Evolutionary conservation across 257 asterid species (phyloP), one percentile per base, ranked within the genome.

Genomic region (Solanum bulbocastanum): DNA sequence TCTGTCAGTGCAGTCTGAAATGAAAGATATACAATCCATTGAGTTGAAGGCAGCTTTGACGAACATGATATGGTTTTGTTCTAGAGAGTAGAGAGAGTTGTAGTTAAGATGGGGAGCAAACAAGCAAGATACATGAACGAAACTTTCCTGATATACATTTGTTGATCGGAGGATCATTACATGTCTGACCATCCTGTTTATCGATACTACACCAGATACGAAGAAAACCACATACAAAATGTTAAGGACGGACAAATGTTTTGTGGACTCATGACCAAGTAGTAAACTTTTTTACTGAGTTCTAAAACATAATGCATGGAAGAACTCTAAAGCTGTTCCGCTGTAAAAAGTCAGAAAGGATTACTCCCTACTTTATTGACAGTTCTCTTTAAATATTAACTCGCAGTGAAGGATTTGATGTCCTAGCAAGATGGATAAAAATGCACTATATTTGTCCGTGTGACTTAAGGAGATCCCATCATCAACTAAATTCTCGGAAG

Each of bases 1-100:
- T 96, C 99, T 18, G 98, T 97, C 93, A 97, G 86, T 27, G 97
- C 98, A 37, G 93, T 96, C 98, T 95, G 90, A 78, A 88, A 42
- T n/a, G 49, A 40, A 74, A 73, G 18, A 37, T 23, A 23, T 9
- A 32, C 4, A 69, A 73, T 86, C 60, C 35, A 40, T 76, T 76
- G 60, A 76, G 36, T n/a, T 76, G 36, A 76, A 5, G 16, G 65
- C 5, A 79, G n/a, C 84, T 46, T 79, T 46, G 30, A 81, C 0
- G n/a, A 46, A 46, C 16, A 16, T 15, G 25, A 49, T 30, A 81
- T 10, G 20, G 20, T 16, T 79, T 4, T 1, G 0, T 79, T 42
- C 40, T 12, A 79, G n/a, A 44, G 6, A 79, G 37, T 42, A 42
- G 8, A 44, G 14, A 81, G 68, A 46, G 42, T 46, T 49, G 27